phyloP scores from a whole-genome alignment of 2,329 filamentous ascomycete species.

The Lanzia echinophila region DNA sequence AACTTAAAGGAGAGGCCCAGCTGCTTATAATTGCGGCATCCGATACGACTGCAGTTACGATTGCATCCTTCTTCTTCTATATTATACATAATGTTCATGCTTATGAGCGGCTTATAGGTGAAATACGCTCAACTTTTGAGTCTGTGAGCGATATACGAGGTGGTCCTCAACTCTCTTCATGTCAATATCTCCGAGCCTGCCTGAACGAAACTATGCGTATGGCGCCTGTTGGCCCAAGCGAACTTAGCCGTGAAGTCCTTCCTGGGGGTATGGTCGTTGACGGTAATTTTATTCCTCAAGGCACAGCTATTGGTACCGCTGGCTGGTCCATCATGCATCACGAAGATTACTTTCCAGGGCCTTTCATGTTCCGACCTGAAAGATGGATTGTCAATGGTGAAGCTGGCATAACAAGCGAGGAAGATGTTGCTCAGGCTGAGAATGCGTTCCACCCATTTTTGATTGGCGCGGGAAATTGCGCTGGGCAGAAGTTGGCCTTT shows the following conservation, averaged over 20 bases:
- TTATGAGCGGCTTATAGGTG: constrained; percentile 22
- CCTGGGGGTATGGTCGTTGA: constrained; percentile 17
- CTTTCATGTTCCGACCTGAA: constrained; percentile 31
- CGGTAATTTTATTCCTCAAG: constrained; percentile 31
- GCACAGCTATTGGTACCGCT: constrained; percentile 38
- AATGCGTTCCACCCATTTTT: constrained; percentile 11
- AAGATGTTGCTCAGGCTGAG: constrained; percentile 8
- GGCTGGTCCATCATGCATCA: constrained; percentile 41
- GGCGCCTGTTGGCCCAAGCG: constrained; percentile 1
- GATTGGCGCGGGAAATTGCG: constrained; percentile 9
- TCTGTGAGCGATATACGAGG: background rate
- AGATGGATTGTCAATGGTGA: constrained; percentile 11
- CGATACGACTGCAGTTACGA: background rate
- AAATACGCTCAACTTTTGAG: constrained; percentile 27
- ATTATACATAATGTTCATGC: background rate
- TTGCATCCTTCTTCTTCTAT: background rate
- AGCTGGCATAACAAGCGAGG: background rate
- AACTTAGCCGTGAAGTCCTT: background rate
- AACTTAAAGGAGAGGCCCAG: background rate
- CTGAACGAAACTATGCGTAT: constrained; percentile 12
- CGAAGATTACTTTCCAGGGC: constrained; percentile 36
- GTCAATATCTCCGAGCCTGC: constrained; percentile 6
- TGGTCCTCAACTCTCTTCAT: background rate
- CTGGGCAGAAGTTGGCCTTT: constrained; percentile 14
- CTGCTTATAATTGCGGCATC: background rate